phyloP scores from a whole-genome alignment of 345 rosid species.

The Arabidopsis arenosa region DNA sequence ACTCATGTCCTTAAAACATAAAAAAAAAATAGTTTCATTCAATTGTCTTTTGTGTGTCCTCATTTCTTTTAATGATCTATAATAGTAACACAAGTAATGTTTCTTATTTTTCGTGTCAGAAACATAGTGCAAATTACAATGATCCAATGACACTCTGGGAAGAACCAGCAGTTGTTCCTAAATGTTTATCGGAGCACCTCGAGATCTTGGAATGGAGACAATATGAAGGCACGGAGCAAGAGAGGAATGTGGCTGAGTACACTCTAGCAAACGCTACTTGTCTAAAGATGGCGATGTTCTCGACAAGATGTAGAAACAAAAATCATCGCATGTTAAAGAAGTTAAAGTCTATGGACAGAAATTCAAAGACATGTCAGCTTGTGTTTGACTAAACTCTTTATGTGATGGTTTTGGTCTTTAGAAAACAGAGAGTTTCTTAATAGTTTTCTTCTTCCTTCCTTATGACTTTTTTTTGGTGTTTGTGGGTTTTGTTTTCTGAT shows the following conservation, averaged over 20 bases:
- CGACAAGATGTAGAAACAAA: background rate
- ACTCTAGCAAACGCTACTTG: conserved; percentile 29
- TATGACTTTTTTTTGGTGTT: background rate
- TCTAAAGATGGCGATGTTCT: conserved; percentile 30
- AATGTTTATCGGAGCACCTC: conserved; percentile 9
- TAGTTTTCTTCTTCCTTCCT: background rate
- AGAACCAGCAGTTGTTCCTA: conserved; percentile 3
- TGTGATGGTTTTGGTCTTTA: background rate
- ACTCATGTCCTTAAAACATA: background rate
- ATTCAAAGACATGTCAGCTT: conserved; percentile 19
- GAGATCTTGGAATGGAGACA: conserved; percentile 35
- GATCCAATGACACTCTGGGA: background rate
- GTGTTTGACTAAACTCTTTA: conserved; percentile 16
- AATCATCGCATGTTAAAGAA: background rate
- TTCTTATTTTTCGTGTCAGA: background rate
- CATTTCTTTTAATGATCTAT: too few relatives aligned
- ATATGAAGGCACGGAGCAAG: conserved; percentile 26
- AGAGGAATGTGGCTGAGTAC: conserved; percentile 21
- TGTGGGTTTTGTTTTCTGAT: conserved; percentile 1
- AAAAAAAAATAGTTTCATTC: background rate
- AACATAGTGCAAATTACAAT: conserved; percentile 3
- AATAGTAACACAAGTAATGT: too few relatives aligned
- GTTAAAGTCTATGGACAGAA: conserved; percentile 17
- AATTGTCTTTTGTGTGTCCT: too few relatives aligned
- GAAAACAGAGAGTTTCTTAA: background rate